Conservation (phyloP, 2,329 filamentous ascomycete genomes). For the Fusarium gaditjirri region DNA sequence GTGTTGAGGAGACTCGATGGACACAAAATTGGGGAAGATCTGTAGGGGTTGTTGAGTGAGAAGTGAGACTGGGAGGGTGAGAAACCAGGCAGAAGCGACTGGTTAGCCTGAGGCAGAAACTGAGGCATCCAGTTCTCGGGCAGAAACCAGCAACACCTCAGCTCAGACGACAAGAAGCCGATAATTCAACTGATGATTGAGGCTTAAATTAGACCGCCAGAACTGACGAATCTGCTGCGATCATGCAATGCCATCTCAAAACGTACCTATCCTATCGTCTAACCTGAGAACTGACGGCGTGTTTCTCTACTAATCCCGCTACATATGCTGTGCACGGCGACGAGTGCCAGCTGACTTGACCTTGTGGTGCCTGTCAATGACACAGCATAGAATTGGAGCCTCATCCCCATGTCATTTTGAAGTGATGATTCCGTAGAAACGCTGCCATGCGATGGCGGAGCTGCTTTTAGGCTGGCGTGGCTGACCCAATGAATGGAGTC, state of each 20-base stretch:
- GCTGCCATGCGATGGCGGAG: slow-evolving; percentile 1
- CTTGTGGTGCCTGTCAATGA: not conserved
- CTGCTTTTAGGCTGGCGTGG: slow-evolving; percentile 12
- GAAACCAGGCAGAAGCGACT: not conserved
- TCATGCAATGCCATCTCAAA: not conserved
- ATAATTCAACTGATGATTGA: not conserved
- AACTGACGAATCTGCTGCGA: not conserved
- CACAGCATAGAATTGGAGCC: not conserved
- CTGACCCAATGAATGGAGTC: slow-evolving; percentile 25
- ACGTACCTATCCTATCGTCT: too few relatives aligned
- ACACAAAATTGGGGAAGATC: not conserved
- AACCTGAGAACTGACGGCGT: not conserved
- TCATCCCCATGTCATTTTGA: not conserved
- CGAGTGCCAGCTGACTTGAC: not conserved
- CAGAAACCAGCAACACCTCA: not conserved
- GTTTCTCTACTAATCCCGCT: not conserved
- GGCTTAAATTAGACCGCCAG: not conserved
- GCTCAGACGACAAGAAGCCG: not conserved
- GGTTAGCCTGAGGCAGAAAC: slow-evolving; percentile 13
- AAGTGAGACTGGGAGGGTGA: not conserved
- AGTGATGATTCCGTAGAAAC: not conserved
- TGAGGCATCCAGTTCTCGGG: not conserved
- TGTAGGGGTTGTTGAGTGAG: not conserved
- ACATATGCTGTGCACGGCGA: not conserved
- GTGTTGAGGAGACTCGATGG: not conserved